phyloP scores from a whole-genome alignment of 768 basidiomycete species.

The Macrocybe gigantea region DNA sequence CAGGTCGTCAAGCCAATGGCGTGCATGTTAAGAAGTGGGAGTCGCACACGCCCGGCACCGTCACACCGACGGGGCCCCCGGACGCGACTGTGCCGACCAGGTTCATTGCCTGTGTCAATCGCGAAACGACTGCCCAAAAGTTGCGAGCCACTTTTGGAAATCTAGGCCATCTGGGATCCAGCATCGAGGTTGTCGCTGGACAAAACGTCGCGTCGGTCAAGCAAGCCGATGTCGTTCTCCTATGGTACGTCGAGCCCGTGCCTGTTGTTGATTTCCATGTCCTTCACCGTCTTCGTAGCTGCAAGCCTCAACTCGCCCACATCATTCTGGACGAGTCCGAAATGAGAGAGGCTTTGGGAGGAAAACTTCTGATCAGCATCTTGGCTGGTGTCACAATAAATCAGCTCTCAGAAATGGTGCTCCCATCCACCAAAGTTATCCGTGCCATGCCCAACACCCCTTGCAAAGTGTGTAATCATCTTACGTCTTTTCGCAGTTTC shows the following conservation, averaged over 20 bases:
- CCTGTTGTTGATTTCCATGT: background rate
- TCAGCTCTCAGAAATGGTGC: slow-evolving; percentile 74
- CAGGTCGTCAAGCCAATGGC: slow-evolving; percentile 17
- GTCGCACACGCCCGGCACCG: slow-evolving; percentile 57
- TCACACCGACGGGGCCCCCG: slow-evolving; percentile 54
- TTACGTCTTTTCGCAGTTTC: background rate
- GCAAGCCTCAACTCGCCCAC: slow-evolving; percentile 88
- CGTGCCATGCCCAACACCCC: slow-evolving; percentile 99
- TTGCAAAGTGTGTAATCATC: slow-evolving; percentile 59
- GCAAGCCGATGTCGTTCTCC: slow-evolving; percentile 77
- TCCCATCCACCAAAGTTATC: slow-evolving; percentile 74
- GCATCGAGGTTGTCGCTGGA: slow-evolving; percentile 65
- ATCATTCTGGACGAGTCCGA: slow-evolving; percentile 68
- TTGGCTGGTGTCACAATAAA: slow-evolving; percentile 92
- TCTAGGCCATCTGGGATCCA: slow-evolving; percentile 53
- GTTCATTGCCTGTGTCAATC: slow-evolving; percentile 85
- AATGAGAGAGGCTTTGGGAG: slow-evolving; percentile 76
- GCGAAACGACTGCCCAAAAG: slow-evolving; percentile 67
- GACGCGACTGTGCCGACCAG: slow-evolving; percentile 72
- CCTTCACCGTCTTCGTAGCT: slow-evolving; percentile 40
- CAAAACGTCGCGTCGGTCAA: slow-evolving; percentile 69
- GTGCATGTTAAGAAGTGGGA: slow-evolving; percentile 28
- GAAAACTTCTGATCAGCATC: slow-evolving; percentile 94
- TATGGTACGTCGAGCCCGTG: slow-evolving; percentile 56
- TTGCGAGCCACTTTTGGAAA: slow-evolving; percentile 55